Base-by-base conservation (phyloP, 2,329 filamentous ascomycete genomes). In the Gyromitra esculenta region DNA sequence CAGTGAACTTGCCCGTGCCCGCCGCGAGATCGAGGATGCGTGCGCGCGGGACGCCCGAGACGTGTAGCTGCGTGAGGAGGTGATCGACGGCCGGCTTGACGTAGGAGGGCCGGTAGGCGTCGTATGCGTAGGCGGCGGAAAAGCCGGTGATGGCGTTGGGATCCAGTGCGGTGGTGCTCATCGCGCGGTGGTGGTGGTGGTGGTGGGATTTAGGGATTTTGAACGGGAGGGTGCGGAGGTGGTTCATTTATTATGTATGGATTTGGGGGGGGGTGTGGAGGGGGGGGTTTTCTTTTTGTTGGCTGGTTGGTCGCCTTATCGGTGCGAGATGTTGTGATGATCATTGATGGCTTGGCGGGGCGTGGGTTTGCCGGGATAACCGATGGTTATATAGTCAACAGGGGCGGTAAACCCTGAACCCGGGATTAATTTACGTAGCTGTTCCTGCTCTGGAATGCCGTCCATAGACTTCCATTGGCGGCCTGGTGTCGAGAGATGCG, bases 1-100 rank as follows among this genome's bases (percentile, higher is more conserved):
- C 88, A 0, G 91, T 92, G 81, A 92, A 90, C 81, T 92, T 92
- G 35, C 91, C 91, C 0, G 90, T 92, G 0, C 91, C 90, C 1
- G 90, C 89, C 0, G 87, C 91, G 18, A 92, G 84, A 81, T 92
- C 91, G 31, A 92, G 82, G 52, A 92, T 83, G 57, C 83, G 86
- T 13, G 87, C 86, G 59, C 84, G 83, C 5, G 83, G 66, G 18
- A 85, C 81, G 35, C 84, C 85, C 37, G 85, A 83, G 7, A 92
- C 82, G 5, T 85, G 83, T n/a, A 91, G 84, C 63, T 86, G 84
- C 15, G 82, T 80, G 2, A 94, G 86, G 18, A 94, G 87, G 45
- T 84, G 83, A 21, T 88, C 84, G 13, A 92, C 87, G 3, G 89
- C 88, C 72, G 86, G 85, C 0, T 85, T 79, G 0, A 88, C 87